Base-by-base conservation (phyloP, 1,284 basidiomycete species). In the Termitomyces sp. region DNA sequence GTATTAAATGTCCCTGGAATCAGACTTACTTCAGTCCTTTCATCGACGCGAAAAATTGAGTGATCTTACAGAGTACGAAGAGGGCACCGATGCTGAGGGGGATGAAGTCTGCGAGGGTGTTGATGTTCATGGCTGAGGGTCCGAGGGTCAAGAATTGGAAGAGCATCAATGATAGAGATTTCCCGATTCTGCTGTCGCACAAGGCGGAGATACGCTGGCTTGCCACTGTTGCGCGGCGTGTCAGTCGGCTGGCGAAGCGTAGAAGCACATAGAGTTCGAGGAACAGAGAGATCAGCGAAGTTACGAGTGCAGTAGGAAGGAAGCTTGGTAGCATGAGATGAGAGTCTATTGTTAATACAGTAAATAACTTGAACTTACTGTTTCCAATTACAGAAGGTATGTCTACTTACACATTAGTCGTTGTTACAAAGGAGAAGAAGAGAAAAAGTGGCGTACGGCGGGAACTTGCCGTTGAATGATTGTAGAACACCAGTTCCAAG, bases 81-180 rank as follows among this genome's bases (percentile, higher is more conserved):
- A 81, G 53, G 5, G 74, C 67, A 14, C 74, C 77, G n/a, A 80
- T 57, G 54, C 74, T 73, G 51, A 76, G 73, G 0, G 78, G 77
- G 19, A 81, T 59, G 50, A 75, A 75, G 43, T 80, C 73, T 0
- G 69, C 75, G 3, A 79, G 49, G 8, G 72, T 59, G 42, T 66
- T 73, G 18, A 72, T 73, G 34, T 62, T 58, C 2, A 68, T 64
- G 1, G 71, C 68, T 24, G 67, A 67, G 14, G 79, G 77, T 4
- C 73, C 73, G 26, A 78, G 55, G 2, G 71, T 74, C 26, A 79
- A 57, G 7, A 78, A 45, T 40, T 81, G 78, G 5, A 80, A 66
- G 6, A 77, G 53, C 21, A 81, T 48, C 9, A 81, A 66, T 41
- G 77, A 73, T 24, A 71, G 43, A 3, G 67, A 68, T 53, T 71